Conservation (phyloP, 73 alveolate species). For the Uronychia setigera region DNA sequence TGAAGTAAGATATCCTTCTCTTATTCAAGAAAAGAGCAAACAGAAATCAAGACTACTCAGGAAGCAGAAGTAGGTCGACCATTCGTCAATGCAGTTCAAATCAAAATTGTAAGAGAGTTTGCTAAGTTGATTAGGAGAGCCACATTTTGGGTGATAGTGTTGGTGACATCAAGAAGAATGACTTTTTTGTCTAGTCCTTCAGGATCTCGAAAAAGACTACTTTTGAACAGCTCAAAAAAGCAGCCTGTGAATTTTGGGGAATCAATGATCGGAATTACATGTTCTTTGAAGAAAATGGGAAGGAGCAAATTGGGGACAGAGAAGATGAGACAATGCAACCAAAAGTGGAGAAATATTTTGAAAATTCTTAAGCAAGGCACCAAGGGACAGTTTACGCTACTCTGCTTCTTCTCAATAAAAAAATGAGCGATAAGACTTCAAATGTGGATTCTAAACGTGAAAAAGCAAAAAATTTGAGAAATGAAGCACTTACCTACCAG, state of each 20-base stretch:
- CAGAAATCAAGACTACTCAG: neutral
- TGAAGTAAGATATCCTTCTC: neutral
- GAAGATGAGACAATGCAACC: constrained; percentile 7
- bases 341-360: neutral
- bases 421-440: neutral
- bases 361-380: neutral
- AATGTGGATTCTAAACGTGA: neutral
- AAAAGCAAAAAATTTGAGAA: neutral
- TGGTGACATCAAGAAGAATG: no score
- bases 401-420: neutral
- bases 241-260: constrained; percentile 18
- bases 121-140: no score
- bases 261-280: neutral
- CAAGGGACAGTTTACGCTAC: neutral
- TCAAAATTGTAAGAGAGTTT: neutral
- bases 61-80: neutral
- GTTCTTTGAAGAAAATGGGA: constrained; percentile 1
- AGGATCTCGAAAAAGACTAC: constrained; percentile 4
- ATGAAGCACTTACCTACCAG: neutral
- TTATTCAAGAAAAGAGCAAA: neutral
- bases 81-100: neutral
- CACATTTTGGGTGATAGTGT: no score
- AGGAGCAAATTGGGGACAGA: neutral
- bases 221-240: constrained; percentile 7
- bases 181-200: neutral